Conservation (phyloP, 495 filamentous ascomycete genomes). For the Penicillium samsonianum region DNA sequence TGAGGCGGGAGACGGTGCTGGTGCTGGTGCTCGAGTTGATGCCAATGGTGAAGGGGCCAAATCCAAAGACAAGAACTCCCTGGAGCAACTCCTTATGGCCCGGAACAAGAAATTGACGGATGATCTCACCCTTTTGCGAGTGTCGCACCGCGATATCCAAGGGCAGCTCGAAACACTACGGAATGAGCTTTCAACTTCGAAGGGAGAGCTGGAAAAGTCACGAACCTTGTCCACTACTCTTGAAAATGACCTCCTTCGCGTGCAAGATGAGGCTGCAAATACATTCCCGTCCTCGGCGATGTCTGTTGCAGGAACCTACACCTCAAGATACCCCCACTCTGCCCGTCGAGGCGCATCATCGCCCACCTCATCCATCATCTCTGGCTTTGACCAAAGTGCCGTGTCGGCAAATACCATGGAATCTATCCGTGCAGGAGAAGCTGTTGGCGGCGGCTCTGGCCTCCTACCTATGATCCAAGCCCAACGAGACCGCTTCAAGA, state of each 20-base stretch:
- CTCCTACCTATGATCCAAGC: slow-evolving; percentile 98
- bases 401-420: slow-evolving; percentile 54
- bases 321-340: slow-evolving; percentile 77
- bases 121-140: slow-evolving; percentile 87
- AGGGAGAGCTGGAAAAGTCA: slow-evolving; percentile 81
- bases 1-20: slow-evolving; percentile 54
- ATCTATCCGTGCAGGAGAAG: slow-evolving; percentile 63
- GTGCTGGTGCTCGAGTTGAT: slow-evolving; percentile 32
- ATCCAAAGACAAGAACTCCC: slow-evolving; percentile 68
- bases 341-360: slow-evolving; percentile 71
- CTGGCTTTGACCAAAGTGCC: slow-evolving; percentile 74
- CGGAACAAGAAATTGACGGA: slow-evolving; percentile 95
- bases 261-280: slow-evolving; percentile 83
- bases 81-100: slow-evolving; percentile 88
- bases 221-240: slow-evolving; percentile 83
- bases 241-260: slow-evolving; percentile 84
- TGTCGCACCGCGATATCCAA: slow-evolving; percentile 92
- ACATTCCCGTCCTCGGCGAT: slow-evolving; percentile 80
- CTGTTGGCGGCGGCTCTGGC: slow-evolving; percentile 79
- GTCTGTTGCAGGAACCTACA: slow-evolving; percentile 93
- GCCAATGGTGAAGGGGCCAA: slow-evolving; percentile 54
- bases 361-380: slow-evolving; percentile 96
- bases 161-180: slow-evolving; percentile 75
- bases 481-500: slow-evolving; percentile 97
- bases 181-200: slow-evolving; percentile 79